Conservation (phyloP, 2,329 filamentous ascomycete species). For the Leptographium procerum region DNA sequence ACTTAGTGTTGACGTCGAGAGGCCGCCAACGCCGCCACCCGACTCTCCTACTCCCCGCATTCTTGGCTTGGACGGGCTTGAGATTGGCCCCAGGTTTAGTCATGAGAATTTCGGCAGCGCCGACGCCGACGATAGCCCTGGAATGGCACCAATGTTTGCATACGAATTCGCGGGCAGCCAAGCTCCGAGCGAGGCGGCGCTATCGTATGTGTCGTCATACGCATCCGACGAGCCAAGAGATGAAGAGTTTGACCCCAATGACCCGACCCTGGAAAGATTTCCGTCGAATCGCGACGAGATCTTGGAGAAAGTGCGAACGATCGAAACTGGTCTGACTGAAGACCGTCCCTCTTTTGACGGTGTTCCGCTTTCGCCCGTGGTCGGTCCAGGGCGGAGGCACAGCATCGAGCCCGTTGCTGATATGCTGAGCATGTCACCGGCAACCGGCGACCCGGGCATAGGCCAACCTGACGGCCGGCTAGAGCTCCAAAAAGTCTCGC, state of each 20-base stretch:
- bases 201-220: conserved; percentile 1
- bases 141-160: conserved; percentile 30
- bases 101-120: conserved; percentile 10
- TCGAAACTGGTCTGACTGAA: conserved; percentile 31
- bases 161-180: conserved; percentile 31
- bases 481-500: background rate
- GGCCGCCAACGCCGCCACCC: conserved; percentile 12
- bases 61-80: background rate
- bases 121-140: conserved; percentile 11
- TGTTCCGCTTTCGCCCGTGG: conserved; percentile 23
- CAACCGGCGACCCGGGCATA: background rate
- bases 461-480: background rate
- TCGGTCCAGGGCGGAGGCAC: conserved; percentile 18
- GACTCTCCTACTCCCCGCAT: conserved; percentile 3
- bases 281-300: conserved; percentile 33
- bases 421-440: background rate
- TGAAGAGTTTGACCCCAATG: conserved; percentile 27
- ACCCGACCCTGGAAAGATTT: conserved; percentile 37
- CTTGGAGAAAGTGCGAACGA: conserved; percentile 31
- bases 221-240: conserved; percentile 9
- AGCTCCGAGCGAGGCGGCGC: conserved; percentile 8
- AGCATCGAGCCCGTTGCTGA: background rate
- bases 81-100: background rate
- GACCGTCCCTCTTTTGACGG: conserved; percentile 26
- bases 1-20: background rate